Percentiles rank a stretch among this genome's conserved stretches.
Conservation (phyloP, 2,329 filamentous ascomycete genomes). For the Lecanicillium sp. region DNA sequence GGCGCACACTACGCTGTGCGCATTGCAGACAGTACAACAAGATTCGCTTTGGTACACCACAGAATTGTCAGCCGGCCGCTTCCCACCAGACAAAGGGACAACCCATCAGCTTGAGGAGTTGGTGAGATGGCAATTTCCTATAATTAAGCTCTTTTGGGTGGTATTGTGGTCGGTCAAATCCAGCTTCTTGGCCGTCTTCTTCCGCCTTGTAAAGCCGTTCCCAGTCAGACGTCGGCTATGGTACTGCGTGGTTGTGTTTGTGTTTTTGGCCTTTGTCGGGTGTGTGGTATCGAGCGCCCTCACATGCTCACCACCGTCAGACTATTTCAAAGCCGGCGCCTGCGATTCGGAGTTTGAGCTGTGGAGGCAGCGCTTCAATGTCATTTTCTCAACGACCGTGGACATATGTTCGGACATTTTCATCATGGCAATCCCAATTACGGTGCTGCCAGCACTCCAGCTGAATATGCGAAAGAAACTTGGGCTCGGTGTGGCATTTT, state of each 20-base stretch:
- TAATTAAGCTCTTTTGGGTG: slow-evolving; percentile 17
- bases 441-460: slow-evolving; percentile 11
- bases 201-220: slow-evolving; percentile 11
- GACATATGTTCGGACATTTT: slow-evolving; percentile 12
- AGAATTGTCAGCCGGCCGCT: slow-evolving; percentile 9
- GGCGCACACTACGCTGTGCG: slow-evolving; percentile 15
- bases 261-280: slow-evolving; percentile 12
- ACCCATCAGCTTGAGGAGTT: slow-evolving; percentile 4
- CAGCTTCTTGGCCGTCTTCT: slow-evolving; percentile 16
- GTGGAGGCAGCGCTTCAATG: slow-evolving; percentile 10
- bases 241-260: slow-evolving; percentile 13
- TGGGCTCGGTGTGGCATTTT: slow-evolving; percentile 13
- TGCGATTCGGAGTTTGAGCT: slow-evolving; percentile 10
- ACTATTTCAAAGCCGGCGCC: slow-evolving; percentile 11
- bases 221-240: slow-evolving; percentile 10
- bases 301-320: slow-evolving; percentile 9
- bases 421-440: slow-evolving; percentile 15
- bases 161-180: slow-evolving; percentile 17
- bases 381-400: slow-evolving; percentile 11
- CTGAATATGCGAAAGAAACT: slow-evolving; percentile 13
- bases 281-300: slow-evolving; percentile 12
- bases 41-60: slow-evolving; percentile 13
- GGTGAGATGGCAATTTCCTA: slow-evolving; percentile 14
- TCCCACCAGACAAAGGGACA: slow-evolving; percentile 4
- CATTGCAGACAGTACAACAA: slow-evolving; percentile 14